These are phyloP conservation scores for Aspergillus sp. DNA, from an alignment of 2,329 filamentous ascomycete species.

Conservation along the genomic window DNA sequence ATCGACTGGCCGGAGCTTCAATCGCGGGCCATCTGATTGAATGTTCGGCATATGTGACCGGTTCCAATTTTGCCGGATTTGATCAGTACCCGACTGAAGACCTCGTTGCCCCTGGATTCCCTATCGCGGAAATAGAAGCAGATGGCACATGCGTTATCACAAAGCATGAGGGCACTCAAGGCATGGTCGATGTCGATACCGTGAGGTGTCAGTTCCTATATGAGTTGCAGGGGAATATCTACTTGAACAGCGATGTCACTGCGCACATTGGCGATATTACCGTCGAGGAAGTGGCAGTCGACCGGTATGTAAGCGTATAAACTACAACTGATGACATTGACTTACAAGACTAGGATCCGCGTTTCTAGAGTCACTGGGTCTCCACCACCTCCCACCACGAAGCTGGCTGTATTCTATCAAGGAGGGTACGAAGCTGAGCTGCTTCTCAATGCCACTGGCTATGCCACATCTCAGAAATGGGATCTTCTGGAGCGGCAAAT, in stretches of 20 bases:
- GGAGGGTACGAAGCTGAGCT: constrained; percentile 51
- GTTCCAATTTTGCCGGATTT: constrained; percentile 55
- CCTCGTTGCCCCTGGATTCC: constrained; percentile 47
- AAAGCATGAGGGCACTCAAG: constrained; percentile 49
- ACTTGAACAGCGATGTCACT: constrained; percentile 50
- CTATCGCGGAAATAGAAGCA: constrained; percentile 50
- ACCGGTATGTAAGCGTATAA: constrained; percentile 19
- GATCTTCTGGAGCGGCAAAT: constrained; percentile 51
- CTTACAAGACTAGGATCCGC: constrained; percentile 30
- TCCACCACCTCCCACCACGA: constrained; percentile 52
- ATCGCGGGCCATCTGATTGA: constrained; percentile 57
- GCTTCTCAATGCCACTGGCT: constrained; percentile 49
- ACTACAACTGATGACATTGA: neutral
- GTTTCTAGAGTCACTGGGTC: constrained; percentile 44
- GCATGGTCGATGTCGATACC: constrained; percentile 40
- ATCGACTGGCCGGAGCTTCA: constrained; percentile 52
- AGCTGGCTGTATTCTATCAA: constrained; percentile 52
- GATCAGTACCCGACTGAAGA: constrained; percentile 40
- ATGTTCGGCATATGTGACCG: constrained; percentile 55
- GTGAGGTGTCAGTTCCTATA: constrained; percentile 53
- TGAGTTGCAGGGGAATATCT: constrained; percentile 50
- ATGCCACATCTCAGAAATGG: constrained; percentile 51
- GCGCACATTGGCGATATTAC: constrained; percentile 40
- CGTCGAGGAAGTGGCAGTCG: constrained; percentile 36
- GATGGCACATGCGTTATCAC: constrained; percentile 51